These are phyloP conservation scores for Neopestalotiopsis clavispora DNA, from an alignment of 2,329 filamentous ascomycete genomes.

Conservation along the genomic window DNA sequence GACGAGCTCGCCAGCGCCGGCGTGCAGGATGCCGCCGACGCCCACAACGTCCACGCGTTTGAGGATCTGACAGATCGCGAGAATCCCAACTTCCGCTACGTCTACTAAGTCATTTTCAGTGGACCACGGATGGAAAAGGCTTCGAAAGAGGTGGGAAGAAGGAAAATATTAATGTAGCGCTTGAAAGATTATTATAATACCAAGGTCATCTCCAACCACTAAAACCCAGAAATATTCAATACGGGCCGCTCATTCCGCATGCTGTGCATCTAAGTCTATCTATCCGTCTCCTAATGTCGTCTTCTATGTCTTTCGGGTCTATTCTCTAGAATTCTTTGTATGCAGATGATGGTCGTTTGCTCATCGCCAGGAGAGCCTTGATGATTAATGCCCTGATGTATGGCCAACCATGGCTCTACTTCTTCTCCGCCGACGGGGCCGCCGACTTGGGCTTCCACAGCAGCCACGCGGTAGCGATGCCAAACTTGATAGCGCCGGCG, in stretches of 20 bases:
- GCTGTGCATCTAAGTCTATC: not conserved
- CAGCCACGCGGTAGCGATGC: slow-evolving; percentile 42
- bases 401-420: not conserved
- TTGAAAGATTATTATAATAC: not conserved
- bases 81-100: slow-evolving; percentile 40
- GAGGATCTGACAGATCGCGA: slow-evolving; percentile 41
- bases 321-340: not conserved
- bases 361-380: not conserved
- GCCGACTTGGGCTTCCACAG: slow-evolving; percentile 31
- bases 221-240: not conserved
- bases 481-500: slow-evolving; percentile 48
- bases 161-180: not conserved
- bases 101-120: slow-evolving; percentile 28
- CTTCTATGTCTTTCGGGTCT: not conserved
- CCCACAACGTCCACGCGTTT: slow-evolving; percentile 35
- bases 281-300: not conserved
- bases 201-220: not conserved
- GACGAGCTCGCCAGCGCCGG: slow-evolving; percentile 34
- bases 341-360: not conserved
- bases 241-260: not conserved
- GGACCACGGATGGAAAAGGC: not conserved
- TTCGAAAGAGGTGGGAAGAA: not conserved
- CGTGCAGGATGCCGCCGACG: slow-evolving; percentile 32
- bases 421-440: slow-evolving; percentile 8
- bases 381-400: not conserved